Base-by-base conservation (phyloP, 306 rosid species). In the Carpinus viminea region DNA sequence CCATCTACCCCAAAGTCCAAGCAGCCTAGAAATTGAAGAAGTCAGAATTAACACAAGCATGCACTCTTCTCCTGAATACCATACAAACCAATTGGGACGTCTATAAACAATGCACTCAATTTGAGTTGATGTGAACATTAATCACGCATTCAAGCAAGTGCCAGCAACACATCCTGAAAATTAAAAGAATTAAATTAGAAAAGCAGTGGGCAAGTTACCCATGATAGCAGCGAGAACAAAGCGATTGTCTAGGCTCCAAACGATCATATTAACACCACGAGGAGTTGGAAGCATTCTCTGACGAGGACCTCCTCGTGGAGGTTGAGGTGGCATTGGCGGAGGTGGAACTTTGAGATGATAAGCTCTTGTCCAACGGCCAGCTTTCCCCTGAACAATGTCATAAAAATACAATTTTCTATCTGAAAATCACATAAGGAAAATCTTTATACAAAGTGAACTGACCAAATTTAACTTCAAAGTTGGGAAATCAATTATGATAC, bases 321-420 rank as follows among this genome's bases (percentile, higher is more conserved):
- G 99, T 80, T 96, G 99, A 77, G 97, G 93, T 20, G 93, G 99
- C 92, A 90, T 86, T 74, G 99, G 99, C 54, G 99, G 99, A 76
- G 99, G 97, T 60, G 99, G 99, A 84, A 96, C 98, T 91, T 91
- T 93, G 52, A 96, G 88, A 89, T 96, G 98, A 88, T 96, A 96
- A 31, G 99, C 99, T 45, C 97, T 88, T 1, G 93, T 86, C 99
- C 99, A 96, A 28, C 99, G 98, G 54, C 98, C 93, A 85, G 90
- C 85, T 89, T 90, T 96, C 48, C 96, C 99, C 99, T 96, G 65
- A 50, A 61, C 53, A 78, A 78, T 17, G 36, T 75, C 68, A 73
- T 70, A 66, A 45, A 74, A 79, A 68, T 68, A 73, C 47, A 61
- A 38, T 75, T 77, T 73, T 82, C 21, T 26, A 77, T 76, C 75